Percentiles rank a stretch among this genome's conserved stretches.
Conservation (phyloP, 352 stramenopile species). For the Plasmopara halstedii region DNA sequence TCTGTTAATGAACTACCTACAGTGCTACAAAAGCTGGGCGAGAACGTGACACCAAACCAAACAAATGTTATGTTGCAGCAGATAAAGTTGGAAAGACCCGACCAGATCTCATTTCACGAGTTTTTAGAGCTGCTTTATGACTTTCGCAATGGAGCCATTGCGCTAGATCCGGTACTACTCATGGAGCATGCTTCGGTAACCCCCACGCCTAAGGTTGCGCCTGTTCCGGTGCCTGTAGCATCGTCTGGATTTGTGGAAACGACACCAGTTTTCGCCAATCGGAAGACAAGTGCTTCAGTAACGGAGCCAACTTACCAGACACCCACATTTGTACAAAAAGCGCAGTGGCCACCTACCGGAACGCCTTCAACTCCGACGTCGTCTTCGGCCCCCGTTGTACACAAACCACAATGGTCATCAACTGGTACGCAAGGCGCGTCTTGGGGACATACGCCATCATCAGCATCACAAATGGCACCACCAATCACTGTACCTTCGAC, state of each 20-base stretch:
- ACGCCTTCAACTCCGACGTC: slow-evolving; percentile 3
- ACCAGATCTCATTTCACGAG: slow-evolving; percentile 67
- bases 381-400: slow-evolving; percentile 6
- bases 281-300: slow-evolving; percentile 11
- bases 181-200: slow-evolving; percentile 35
- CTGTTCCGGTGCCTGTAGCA: neutral
- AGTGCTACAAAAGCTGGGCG: slow-evolving; percentile 69
- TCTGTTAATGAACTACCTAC: slow-evolving; percentile 36
- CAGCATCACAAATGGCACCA: slow-evolving; percentile 24
- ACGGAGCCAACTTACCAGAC: slow-evolving; percentile 12
- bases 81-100: slow-evolving; percentile 35
- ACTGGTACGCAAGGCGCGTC: slow-evolving; percentile 12
- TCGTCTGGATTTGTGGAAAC: slow-evolving; percentile 7
- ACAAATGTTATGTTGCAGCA: slow-evolving; percentile 55
- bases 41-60: slow-evolving; percentile 67
- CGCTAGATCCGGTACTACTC: slow-evolving; percentile 36
- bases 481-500: slow-evolving; percentile 22
- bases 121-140: slow-evolving; percentile 76
- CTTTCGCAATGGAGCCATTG: slow-evolving; percentile 58
- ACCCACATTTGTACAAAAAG: slow-evolving; percentile 37
- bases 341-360: slow-evolving; percentile 38
- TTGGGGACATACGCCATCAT: slow-evolving; percentile 15
- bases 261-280: slow-evolving; percentile 14
- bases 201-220: neutral
- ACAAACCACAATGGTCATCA: slow-evolving; percentile 25